Evolutionary conservation across 169 alveolate genomes (phyloP).

Genomic region (Eimeria sp.): DNA sequence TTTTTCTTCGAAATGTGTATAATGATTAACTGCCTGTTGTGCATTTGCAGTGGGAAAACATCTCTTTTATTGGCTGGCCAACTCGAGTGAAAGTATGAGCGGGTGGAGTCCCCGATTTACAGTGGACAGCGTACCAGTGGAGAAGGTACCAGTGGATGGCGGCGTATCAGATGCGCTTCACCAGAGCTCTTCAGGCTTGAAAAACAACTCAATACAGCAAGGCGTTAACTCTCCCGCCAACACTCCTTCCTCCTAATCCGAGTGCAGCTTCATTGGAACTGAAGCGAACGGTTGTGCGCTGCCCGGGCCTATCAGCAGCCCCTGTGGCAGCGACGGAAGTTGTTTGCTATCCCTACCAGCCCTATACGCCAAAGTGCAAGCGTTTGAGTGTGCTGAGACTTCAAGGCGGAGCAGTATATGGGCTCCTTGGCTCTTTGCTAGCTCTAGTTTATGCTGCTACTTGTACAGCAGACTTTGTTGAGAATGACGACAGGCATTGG

Average conservation of each 20-base stretch:
- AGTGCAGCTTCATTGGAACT: background rate
- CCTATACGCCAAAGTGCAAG: background rate
- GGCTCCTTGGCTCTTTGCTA: slow-evolving; percentile 27
- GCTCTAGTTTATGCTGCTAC: slow-evolving; percentile 1
- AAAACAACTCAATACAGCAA: background rate
- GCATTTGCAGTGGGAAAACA: slow-evolving; percentile 32
- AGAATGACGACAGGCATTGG: background rate
- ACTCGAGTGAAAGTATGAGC: background rate
- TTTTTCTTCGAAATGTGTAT: background rate
- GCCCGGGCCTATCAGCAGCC: background rate
- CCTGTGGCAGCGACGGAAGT: background rate
- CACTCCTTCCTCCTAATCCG: background rate
- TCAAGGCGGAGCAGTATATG: background rate
- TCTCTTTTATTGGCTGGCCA: slow-evolving; percentile 27
- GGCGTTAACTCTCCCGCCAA: background rate
- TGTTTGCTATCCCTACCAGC: background rate
- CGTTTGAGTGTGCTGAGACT: slow-evolving; percentile 3
- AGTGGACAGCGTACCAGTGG: background rate
- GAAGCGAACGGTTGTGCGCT: background rate
- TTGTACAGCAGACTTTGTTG: slow-evolving; percentile 14
- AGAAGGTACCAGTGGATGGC: too few species aligned
- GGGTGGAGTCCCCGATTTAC: slow-evolving; percentile 59
- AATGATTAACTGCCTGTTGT: background rate
- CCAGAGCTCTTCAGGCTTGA: background rate
- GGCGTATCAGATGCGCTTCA: background rate